Evolutionary conservation across 495 filamentous ascomycete genomes (phyloP), one percentile per base, ranked within the genome.

Genomic region (Glonium stellatum): DNA sequence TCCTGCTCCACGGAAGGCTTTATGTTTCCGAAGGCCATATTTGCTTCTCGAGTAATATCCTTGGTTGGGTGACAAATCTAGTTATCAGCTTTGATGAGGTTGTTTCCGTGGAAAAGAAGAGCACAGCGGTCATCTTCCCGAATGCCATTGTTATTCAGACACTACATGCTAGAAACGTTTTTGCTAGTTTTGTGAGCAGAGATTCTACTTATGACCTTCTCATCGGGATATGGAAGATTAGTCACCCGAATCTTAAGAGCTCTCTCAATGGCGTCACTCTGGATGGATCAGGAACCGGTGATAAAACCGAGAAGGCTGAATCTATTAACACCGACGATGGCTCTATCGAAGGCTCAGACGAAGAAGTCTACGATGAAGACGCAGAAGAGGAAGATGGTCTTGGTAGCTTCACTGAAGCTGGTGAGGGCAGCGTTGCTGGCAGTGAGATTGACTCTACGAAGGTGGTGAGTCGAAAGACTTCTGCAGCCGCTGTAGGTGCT

Each of bases 21-120:
- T 99, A 99, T 67, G 87, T 99, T 31, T 97, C 92, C 0, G 93
- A 99, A 73, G 90, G 92, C 4, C 92, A 99, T 65, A 85, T 99
- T 37, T 99, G 93, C 76, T 99, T 99, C 74, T 95, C 91, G 60
- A 97, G 93, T 72, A 99, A 99, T 69, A 99, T 99, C 54, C 80
- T 99, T 37, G 93, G 93, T 37, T 99, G 93, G 93, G 84, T 95
- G 1, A 99, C 95, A 0, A 97, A 91, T 4, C 76, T 97, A 31
- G 92, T 99, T 42, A 96, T 99, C 72, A 93, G 89, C 69, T 99
- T 97, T 71, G 95, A 97, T 69, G 93, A 99, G 71, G 86, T 99
- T 52, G 89, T 97, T 34, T 88, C 91, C 0, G 86, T 99, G 1
- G 93, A 99, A 70, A 99, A 97, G 74, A 91, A 95, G 72, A 96